Conservation (phyloP, 345 rosid species). For the Rhodamnia rubescens region DNA sequence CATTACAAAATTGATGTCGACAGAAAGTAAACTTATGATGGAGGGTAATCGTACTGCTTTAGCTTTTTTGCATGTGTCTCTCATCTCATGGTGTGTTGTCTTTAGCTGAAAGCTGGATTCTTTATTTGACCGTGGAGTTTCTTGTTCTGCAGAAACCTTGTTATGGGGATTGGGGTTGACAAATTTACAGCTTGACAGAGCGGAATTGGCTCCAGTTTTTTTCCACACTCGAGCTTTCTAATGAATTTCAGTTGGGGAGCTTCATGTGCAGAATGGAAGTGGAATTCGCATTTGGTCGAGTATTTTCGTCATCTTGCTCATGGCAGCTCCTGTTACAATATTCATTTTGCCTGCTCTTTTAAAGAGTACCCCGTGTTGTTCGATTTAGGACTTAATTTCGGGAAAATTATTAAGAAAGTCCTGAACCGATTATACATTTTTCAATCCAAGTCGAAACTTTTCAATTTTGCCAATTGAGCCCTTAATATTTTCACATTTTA, state of each 20-base stretch:
- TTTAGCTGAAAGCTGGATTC: background rate
- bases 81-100: background rate
- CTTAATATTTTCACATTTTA: no score
- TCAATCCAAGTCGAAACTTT: no score
- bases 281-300: background rate
- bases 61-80: background rate
- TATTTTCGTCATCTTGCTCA: background rate
- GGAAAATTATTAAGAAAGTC: no score
- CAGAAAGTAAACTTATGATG: background rate
- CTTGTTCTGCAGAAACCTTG: background rate
- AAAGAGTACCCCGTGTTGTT: background rate
- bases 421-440: no score
- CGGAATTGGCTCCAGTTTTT: background rate
- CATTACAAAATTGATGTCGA: background rate
- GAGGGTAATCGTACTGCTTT: background rate
- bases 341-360: background rate
- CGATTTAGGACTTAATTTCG: background rate
- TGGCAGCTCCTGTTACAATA: background rate
- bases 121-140: background rate
- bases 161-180: background rate
- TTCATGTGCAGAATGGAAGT: background rate
- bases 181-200: background rate
- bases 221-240: background rate
- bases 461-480: no score
- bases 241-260: background rate